A percentile compares a stretch with the other conserved stretches of the same genome.
These are phyloP conservation scores for Ilex aquifolium DNA, from an alignment of 257 asterid genomes.

Conservation along the genomic window DNA sequence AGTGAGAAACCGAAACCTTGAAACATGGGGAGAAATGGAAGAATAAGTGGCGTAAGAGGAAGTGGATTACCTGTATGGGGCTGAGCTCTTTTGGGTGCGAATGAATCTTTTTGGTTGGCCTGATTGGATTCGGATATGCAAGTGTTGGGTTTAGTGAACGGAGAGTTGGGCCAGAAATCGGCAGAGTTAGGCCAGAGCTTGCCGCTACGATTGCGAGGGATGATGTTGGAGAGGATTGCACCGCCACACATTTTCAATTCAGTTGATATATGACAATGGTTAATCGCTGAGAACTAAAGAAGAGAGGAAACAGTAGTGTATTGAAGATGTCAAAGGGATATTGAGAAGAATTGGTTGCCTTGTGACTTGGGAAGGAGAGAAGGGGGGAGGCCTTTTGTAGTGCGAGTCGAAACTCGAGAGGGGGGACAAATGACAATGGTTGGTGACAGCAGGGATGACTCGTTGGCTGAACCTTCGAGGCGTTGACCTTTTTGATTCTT, in stretches of 20 bases:
- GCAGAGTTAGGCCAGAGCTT: constrained; percentile 25
- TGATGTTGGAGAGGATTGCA: constrained; percentile 52
- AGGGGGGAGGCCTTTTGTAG: no score
- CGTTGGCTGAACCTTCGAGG: no score
- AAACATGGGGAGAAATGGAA: neutral
- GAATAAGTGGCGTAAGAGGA: neutral
- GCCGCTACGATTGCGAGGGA: constrained; percentile 29
- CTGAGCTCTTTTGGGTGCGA: constrained; percentile 32
- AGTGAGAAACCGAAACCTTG: neutral
- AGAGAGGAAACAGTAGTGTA: no score
- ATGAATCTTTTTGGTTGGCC: constrained; percentile 9
- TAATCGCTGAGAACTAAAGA: neutral
- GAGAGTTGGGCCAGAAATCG: constrained; percentile 36
- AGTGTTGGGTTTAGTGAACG: constrained; percentile 16
- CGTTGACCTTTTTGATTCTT: no score
- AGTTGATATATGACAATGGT: no score
- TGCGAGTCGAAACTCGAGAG: no score
- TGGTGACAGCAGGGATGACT: no score
- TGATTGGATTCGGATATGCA: constrained; percentile 6
- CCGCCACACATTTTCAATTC: constrained; percentile 68
- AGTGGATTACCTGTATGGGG: constrained; percentile 32
- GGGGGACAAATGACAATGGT: no score
- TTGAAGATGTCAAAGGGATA: no score
- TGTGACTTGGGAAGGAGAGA: no score
- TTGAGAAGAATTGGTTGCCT: neutral